Evolutionary conservation across 805 yeast genomes (phyloP).

Genomic region (Tetrapisispora fleetii): DNA sequence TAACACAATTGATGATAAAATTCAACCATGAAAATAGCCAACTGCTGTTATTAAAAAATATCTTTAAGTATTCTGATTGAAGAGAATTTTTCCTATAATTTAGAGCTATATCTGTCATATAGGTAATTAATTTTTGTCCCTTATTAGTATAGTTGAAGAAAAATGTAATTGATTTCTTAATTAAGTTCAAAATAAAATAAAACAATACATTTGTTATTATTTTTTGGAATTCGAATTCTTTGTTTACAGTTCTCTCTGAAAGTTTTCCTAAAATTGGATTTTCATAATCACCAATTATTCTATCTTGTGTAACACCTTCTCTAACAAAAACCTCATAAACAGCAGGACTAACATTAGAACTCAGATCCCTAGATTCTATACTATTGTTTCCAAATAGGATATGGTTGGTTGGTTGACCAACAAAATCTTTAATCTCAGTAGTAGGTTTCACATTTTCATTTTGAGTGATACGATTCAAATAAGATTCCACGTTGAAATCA

Average conservation of each 20-base stretch:
- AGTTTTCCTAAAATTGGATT: conserved; percentile 24
- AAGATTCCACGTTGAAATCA: neutral
- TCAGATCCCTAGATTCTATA: neutral
- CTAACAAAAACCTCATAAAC: neutral
- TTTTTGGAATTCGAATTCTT: conserved; percentile 31
- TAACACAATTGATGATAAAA: conserved; percentile 13
- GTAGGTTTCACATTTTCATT: neutral
- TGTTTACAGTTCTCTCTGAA: conserved; percentile 31
- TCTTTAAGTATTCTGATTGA: neutral
- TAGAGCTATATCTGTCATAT: neutral
- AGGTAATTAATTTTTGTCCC: conserved; percentile 5
- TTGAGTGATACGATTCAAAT: neutral
- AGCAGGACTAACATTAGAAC: neutral
- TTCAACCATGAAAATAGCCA: neutral
- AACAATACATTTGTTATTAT: conserved; percentile 28
- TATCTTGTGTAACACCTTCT: neutral
- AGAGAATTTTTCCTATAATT: neutral
- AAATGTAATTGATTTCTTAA: conserved; percentile 13
- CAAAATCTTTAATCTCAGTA: too few species aligned
- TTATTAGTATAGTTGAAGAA: conserved; percentile 11
- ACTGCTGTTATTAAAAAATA: neutral
- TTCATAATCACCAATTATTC: conserved; percentile 20
- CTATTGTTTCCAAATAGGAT: neutral
- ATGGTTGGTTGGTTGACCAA: neutral
- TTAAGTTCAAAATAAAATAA: conserved; percentile 25